phyloP scores from a whole-genome alignment of 2,329 filamentous ascomycete genomes.

The Hymenoscyphus linearis region DNA sequence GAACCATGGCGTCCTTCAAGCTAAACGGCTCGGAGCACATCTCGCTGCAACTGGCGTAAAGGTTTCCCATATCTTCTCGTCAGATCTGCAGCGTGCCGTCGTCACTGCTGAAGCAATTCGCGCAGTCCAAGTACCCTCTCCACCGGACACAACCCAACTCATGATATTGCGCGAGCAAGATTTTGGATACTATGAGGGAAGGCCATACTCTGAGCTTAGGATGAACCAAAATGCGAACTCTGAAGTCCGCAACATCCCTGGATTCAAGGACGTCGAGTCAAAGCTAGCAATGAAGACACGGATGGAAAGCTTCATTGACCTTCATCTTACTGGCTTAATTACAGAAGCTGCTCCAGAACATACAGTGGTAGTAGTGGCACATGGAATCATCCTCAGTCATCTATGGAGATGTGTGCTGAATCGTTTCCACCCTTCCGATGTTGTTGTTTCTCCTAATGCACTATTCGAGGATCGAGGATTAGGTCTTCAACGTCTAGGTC shows the following conservation, averaged over 20 bases:
- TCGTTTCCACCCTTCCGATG: slow-evolving; percentile 39
- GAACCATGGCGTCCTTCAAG: slow-evolving; percentile 74
- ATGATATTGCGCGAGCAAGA: slow-evolving; percentile 63
- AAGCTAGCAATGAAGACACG: slow-evolving; percentile 60
- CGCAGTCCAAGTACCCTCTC: slow-evolving; percentile 42
- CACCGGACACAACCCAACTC: slow-evolving; percentile 23
- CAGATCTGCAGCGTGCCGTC: slow-evolving; percentile 68
- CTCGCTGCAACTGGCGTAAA: slow-evolving; percentile 59
- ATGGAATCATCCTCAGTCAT: slow-evolving; percentile 72
- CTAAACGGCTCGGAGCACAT: slow-evolving; percentile 62
- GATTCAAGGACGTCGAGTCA: slow-evolving; percentile 58
- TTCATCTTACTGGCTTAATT: slow-evolving; percentile 53
- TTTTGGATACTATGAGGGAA: slow-evolving; percentile 67
- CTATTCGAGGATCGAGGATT: slow-evolving; percentile 31
- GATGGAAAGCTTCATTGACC: slow-evolving; percentile 60
- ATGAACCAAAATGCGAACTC: slow-evolving; percentile 36
- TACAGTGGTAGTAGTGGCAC: slow-evolving; percentile 66
- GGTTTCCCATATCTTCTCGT: slow-evolving; percentile 69
- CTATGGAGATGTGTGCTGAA: slow-evolving; percentile 59
- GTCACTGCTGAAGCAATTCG: slow-evolving; percentile 65
- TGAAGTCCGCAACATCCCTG: slow-evolving; percentile 36
- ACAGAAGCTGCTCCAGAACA: slow-evolving; percentile 30
- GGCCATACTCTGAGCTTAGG: slow-evolving; percentile 43
- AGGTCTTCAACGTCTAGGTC: slow-evolving; percentile 48
- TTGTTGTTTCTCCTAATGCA: slow-evolving; percentile 38